These are phyloP conservation scores for Phytophthora sojae DNA, from an alignment of 352 stramenopile genomes.

Conservation along the genomic window DNA sequence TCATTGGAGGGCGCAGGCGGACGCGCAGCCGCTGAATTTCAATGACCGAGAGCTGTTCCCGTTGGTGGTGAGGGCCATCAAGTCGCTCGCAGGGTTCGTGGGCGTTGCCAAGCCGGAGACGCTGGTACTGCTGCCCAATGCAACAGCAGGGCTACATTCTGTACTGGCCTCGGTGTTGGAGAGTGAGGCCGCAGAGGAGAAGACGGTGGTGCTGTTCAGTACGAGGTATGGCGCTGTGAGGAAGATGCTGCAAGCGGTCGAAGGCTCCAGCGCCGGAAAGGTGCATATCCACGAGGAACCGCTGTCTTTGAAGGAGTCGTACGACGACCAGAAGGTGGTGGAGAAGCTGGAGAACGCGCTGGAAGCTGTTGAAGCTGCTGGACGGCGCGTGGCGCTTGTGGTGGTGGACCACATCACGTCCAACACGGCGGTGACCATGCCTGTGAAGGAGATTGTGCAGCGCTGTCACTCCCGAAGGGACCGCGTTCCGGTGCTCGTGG, in stretches of 20 bases:
- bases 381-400: constrained; percentile 63
- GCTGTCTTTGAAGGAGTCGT: constrained; percentile 69
- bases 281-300: constrained; percentile 65
- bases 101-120: constrained; percentile 54
- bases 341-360: constrained; percentile 45
- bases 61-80: constrained; percentile 83
- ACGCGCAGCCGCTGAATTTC: constrained; percentile 92
- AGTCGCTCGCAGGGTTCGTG: constrained; percentile 79
- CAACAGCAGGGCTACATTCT: constrained; percentile 91
- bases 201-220: constrained; percentile 75
- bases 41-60: constrained; percentile 94
- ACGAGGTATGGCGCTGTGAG: constrained; percentile 93
- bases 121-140: constrained; percentile 89
- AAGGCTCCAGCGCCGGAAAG: constrained; percentile 9
- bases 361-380: constrained; percentile 31
- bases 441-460: constrained; percentile 80
- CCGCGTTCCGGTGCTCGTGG: constrained; percentile 81
- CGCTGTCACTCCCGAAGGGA: constrained; percentile 49
- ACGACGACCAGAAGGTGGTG: constrained; percentile 63
- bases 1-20: constrained; percentile 81
- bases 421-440: constrained; percentile 92
- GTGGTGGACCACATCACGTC: constrained; percentile 95
- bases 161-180: constrained; percentile 67
- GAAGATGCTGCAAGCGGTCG: constrained; percentile 86
- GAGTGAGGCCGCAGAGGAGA: constrained; percentile 11